Percentiles rank a stretch among this genome's conserved stretches.
These are phyloP conservation scores for Bipolaris zeicola DNA, from an alignment of 2,329 filamentous ascomycete species.

Conservation along the genomic window DNA sequence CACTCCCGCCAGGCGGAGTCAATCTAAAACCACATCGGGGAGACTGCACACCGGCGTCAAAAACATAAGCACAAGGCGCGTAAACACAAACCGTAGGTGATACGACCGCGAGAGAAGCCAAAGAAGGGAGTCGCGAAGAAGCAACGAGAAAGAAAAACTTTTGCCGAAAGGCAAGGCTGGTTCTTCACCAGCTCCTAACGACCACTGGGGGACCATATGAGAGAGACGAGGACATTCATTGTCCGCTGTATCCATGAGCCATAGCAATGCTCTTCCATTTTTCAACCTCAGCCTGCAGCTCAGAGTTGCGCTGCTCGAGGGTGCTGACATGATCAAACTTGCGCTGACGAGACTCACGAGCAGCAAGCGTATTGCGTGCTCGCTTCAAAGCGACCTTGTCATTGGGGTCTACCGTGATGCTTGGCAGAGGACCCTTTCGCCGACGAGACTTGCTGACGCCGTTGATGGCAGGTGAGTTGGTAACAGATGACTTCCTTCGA, in stretches of 20 bases:
- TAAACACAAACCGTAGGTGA: conserved; percentile 17
- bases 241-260: conserved; percentile 46
- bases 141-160: conserved; percentile 30
- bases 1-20: conserved; percentile 44
- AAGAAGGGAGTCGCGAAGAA: conserved; percentile 9
- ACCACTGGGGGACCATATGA: conserved; percentile 37
- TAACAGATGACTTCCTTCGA: conserved; percentile 51
- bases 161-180: conserved; percentile 35
- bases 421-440: conserved; percentile 79
- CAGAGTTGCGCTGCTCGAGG: conserved; percentile 74
- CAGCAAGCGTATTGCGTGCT: conserved; percentile 89
- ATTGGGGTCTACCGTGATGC: conserved; percentile 74
- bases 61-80: conserved; percentile 19
- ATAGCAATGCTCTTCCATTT: conserved; percentile 51
- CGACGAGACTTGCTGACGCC: conserved; percentile 73
- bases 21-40: conserved; percentile 41
- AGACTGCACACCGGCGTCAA: conserved; percentile 43
- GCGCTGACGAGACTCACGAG: conserved; percentile 87
- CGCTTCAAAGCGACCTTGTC: conserved; percentile 88
- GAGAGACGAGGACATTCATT: conserved; percentile 40
- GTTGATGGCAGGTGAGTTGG: conserved; percentile 62
- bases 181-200: conserved; percentile 47
- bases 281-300: conserved; percentile 62
- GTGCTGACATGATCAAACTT: conserved; percentile 78
- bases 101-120: conserved; percentile 7